These are phyloP conservation scores for Fusarium tuaranense DNA, from an alignment of 2,329 filamentous ascomycete genomes.

Conservation along the genomic window DNA sequence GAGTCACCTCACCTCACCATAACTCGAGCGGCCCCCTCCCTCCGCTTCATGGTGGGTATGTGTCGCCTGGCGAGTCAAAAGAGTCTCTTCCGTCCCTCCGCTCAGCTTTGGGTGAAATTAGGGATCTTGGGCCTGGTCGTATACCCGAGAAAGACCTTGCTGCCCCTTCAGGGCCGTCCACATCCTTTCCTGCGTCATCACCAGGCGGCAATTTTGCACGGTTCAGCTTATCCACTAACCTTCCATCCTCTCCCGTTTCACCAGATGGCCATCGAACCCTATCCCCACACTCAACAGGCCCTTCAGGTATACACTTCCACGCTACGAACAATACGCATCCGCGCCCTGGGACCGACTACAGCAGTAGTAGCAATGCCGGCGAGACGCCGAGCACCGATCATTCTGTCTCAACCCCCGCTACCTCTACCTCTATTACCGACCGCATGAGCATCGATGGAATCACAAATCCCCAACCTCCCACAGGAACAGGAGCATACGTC, in stretches of 20 bases:
- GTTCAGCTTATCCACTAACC: slow-evolving; percentile 46
- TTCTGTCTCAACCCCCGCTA: slow-evolving; percentile 57
- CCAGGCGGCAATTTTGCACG: slow-evolving; percentile 46
- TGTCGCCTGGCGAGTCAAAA: slow-evolving; percentile 50
- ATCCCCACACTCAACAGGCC: slow-evolving; percentile 59
- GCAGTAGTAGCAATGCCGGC: slow-evolving; percentile 54
- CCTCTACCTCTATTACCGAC: slow-evolving; percentile 57
- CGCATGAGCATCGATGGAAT: slow-evolving; percentile 70
- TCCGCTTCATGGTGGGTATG: slow-evolving; percentile 53
- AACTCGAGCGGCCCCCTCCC: slow-evolving; percentile 48
- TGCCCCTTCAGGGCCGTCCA: slow-evolving; percentile 36
- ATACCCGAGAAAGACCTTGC: slow-evolving; percentile 49
- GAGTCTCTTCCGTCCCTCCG: slow-evolving; percentile 56
- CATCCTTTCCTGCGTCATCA: slow-evolving; percentile 51
- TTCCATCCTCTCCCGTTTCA: slow-evolving; percentile 61
- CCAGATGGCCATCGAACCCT: slow-evolving; percentile 60
- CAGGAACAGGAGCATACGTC: slow-evolving; percentile 60
- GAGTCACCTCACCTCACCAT: slow-evolving; percentile 39
- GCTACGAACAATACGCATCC: slow-evolving; percentile 48
- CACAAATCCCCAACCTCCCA: slow-evolving; percentile 63
- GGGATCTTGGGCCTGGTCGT: slow-evolving; percentile 47
- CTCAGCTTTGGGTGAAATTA: slow-evolving; percentile 52
- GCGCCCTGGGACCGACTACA: slow-evolving; percentile 56
- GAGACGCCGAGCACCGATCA: slow-evolving; percentile 62
- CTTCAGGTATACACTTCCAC: slow-evolving; percentile 55